Evolutionary conservation across 805 yeast genomes (phyloP), one percentile per base, ranked within the genome.

Genomic region (Alloascoidea hylecoeti): DNA sequence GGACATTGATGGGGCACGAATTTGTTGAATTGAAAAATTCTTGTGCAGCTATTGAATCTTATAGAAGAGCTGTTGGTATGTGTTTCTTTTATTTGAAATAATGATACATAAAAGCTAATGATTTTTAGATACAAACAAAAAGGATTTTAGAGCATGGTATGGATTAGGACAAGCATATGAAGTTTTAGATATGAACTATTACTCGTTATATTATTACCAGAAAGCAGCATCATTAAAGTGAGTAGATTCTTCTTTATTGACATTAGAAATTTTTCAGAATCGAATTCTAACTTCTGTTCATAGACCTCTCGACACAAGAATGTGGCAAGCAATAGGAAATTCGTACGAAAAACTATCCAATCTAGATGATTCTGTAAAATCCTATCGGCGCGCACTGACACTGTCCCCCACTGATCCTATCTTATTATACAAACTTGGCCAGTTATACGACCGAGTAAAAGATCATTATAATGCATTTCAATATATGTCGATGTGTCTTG

Each of bases 1-100:
- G 97, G 97, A 92, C 97, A 0, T 64, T 92, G 41, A 86, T 92
- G 96, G 99, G 99, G 6, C 99, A 92, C 57, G 99, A 92, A 59
- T 92, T 84, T 60, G 94, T 92, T 13, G 99, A 92, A 55, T 66
- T 92, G 48, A 88, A 89, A 51, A 92, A 92, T 58, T 80, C 95
- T 1, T 95, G 92, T 56, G 97, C 97, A 1, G 98, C 98, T 1
- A 92, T 92, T 39, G 96, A 89, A 61, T 77, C 94, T 41, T 92
- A 92, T 53, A 62, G 97, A 46, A 63, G 95, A 34, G 99, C 97
- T 0, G 89, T 88, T 1, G 30, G 30, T 23, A 23, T 9, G 30
- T n/a, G n/a, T n/a, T 9, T 9, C n/a, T 23, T n/a, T 9, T n/a
- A 23, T 23, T 9, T 23, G 9, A n/a, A 9, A 9, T 23, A 23